Evolutionary conservation across 164 flowering plant genomes (phyloP), one percentile per base, ranked within the genome.

Genomic region (Umbilicus rupestris): DNA sequence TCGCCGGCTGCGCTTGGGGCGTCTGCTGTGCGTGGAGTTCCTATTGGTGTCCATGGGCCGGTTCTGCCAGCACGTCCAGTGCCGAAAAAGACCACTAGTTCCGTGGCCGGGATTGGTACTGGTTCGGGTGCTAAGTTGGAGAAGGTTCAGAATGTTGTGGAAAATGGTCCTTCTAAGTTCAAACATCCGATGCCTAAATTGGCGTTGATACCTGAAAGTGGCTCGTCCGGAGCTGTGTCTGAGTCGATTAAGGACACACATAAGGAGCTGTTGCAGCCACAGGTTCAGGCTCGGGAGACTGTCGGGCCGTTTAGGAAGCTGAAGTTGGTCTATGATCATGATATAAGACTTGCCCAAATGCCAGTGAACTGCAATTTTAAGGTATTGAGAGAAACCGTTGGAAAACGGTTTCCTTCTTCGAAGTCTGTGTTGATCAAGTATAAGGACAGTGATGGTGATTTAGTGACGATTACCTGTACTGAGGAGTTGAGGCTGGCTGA

Each of bases 1-100:
- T 95, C 99, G 9, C 96, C 99, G 0, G 99, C 99, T 68, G 99
- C 99, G 2, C 90, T 91, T 42, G 99, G 99, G 7, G 99, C 97
- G 42, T 89, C 97, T 47, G 97, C 96, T 0, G 94, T 89, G 49
- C 89, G 92, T 45, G 97, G 96, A 17, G 99, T 94, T 0, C 97
- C 97, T 17, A 73, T 91, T 78, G 81, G 77, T 29, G 97, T 97
- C 3, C 83, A 92, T 30, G 97, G 99, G 3, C 97, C 97, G 7
- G 82, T 88, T 73, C 80, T 94, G 67, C 97, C 97, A 3, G 83
- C 90, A 28, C 84, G 97, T n/a, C 86, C 97, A 0, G 85, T 75
- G 14, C 74, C 85, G 0, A 90, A 89, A 79, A 86, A 85, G 80
- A 67, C 75, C 24, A 68, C 81, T 14, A 47, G 73, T 52, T 46